Conservation (phyloP, 176 grass and related monocot species). For the Paspalum vaginatum region DNA sequence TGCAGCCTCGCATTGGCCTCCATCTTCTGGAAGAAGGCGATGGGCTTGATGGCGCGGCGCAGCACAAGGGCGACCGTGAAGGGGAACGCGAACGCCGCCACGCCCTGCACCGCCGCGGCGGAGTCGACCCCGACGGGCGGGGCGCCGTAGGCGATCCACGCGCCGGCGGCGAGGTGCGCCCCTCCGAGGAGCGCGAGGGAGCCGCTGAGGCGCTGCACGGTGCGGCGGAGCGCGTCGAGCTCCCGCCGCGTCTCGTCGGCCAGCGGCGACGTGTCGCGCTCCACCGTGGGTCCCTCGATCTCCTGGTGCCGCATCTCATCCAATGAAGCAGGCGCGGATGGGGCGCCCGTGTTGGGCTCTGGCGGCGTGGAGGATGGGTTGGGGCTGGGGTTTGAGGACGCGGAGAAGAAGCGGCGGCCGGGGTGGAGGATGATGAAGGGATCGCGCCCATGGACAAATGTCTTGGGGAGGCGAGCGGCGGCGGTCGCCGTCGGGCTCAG, state of each 20-base stretch:
- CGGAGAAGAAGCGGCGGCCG: slow-evolving; percentile 42
- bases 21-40: slow-evolving; percentile 94
- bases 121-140: slow-evolving; percentile 55
- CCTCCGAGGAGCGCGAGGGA: slow-evolving; percentile 68
- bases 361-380: not conserved
- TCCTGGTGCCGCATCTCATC: slow-evolving; percentile 77
- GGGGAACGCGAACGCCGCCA: slow-evolving; percentile 80
- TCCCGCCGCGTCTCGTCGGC: slow-evolving; percentile 80
- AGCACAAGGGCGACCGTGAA: slow-evolving; percentile 77
- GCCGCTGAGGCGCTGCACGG: slow-evolving; percentile 66
- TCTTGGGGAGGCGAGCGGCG: not conserved
- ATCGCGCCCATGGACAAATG: slow-evolving; percentile 11
- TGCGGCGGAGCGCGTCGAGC: slow-evolving; percentile 62
- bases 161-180: slow-evolving; percentile 64
- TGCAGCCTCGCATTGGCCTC: slow-evolving; percentile 84
- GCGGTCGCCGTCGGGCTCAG: slow-evolving; percentile 33
- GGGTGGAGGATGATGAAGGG: slow-evolving; percentile 33
- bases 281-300: slow-evolving; percentile 93
- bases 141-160: slow-evolving; percentile 63
- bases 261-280: slow-evolving; percentile 75
- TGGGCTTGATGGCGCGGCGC: slow-evolving; percentile 77
- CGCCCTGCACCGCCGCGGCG: slow-evolving; percentile 53
- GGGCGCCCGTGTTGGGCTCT: not conserved
- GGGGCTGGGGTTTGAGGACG: slow-evolving; percentile 23
- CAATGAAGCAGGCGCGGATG: not conserved